phyloP scores from a whole-genome alignment of 176 grass and related monocot species.

The Lolium multiflorum region DNA sequence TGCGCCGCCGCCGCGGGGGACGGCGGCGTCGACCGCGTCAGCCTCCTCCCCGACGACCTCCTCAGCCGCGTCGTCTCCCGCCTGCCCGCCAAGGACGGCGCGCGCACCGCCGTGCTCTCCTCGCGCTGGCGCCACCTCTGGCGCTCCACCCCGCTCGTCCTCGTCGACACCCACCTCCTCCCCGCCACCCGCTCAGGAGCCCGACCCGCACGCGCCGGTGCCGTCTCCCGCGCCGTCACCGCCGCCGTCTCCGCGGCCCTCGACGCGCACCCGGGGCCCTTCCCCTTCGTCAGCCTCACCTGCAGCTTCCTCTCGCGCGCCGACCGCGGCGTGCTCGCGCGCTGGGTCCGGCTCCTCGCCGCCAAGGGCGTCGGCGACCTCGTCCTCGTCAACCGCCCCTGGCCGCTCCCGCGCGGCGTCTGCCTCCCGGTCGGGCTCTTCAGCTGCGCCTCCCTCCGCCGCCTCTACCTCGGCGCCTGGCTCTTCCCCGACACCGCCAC shows the following conservation, averaged over 20 bases:
- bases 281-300: slow-evolving; percentile 41
- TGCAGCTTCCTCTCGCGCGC: neutral
- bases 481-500: slow-evolving; percentile 2
- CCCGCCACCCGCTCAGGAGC: neutral
- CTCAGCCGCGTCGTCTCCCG: neutral
- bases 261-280: slow-evolving; percentile 22
- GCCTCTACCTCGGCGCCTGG: slow-evolving; percentile 31
- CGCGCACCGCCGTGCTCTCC: slow-evolving; percentile 1
- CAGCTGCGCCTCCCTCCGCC: slow-evolving; percentile 10
- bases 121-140: slow-evolving; percentile 1
- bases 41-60: slow-evolving; percentile 27
- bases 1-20: neutral
- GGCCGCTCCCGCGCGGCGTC: neutral
- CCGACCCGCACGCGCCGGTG: neutral
- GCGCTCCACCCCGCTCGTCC: slow-evolving; percentile 26
- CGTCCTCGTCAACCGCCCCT: slow-evolving; percentile 31
- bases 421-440: slow-evolving; percentile 7
- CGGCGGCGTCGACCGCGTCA: slow-evolving; percentile 26
- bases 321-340: neutral
- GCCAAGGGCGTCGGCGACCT: slow-evolving; percentile 27
- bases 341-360: slow-evolving; percentile 32
- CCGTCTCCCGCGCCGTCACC: neutral
- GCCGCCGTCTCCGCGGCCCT: slow-evolving; percentile 20
- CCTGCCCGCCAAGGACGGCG: slow-evolving; percentile 19
- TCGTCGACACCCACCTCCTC: slow-evolving; percentile 40